Evolutionary conservation across 2,329 filamentous ascomycete species (phyloP), one percentile per base, ranked within the genome.

Genomic region (Venturia nashicola): DNA sequence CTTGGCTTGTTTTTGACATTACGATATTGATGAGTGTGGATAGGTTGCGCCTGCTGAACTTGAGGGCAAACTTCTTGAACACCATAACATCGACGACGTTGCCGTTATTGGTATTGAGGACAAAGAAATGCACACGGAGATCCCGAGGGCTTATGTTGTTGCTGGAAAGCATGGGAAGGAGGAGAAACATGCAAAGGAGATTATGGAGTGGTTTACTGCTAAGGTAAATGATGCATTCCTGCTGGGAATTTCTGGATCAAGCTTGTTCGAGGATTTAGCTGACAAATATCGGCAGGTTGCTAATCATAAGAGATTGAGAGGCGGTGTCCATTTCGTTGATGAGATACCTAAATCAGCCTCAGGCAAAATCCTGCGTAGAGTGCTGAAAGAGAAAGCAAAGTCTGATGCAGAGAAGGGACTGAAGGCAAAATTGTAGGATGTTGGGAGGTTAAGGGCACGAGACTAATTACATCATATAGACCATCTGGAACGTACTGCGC

Each of bases 131-230:
- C 84, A 84, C 27, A 88, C 85, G 0, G 88, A 91, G 71, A 81
- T 90, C 1, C 88, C 88, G 0, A 77, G 87, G 44, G 86, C 85
- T 0, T 88, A 85, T 68, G 72, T 88, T n/a, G 84, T 87, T 16
- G 27, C 57, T 14, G 64, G 63, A 14, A 18, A 23, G 18, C 39
- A 61, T 8, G 57, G 59, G 9, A 51, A n/a, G 6, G 63, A 43
- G 6, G 62, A 61, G n/a, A 54, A 65, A 36, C 46, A 48, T n/a
- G 55, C 40, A 27, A 59, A 46, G 23, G 62, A 57, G n/a, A 61
- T 65, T 27, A n/a, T 36, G 23, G 63, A 66, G 6, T 65, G 60
- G 65, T 32, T 66, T 8, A 3, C 23, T n/a, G 39, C 32, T 7
- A 43, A 63, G n/a, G 44, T 11, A 46, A 0, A 11, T 46, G 5